phyloP scores from a whole-genome alignment of 768 basidiomycete species.

The Strobilomyces dryophilus region DNA sequence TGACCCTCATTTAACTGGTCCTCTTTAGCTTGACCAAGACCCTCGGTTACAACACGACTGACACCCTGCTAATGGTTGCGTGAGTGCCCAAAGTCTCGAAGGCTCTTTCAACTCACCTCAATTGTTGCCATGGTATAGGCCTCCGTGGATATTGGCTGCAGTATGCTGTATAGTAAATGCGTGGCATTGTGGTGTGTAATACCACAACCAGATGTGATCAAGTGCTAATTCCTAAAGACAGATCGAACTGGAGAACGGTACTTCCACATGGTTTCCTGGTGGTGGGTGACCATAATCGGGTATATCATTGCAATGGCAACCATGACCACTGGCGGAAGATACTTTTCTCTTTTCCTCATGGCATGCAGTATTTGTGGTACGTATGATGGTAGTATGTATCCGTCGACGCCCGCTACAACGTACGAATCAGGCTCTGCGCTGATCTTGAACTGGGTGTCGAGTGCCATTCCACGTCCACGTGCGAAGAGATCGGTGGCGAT shows the following conservation, averaged over 20 bases:
- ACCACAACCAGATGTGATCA: not conserved
- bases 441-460: constrained; percentile 60
- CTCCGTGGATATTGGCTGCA: constrained; percentile 57
- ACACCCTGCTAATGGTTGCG: constrained; percentile 57
- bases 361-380: constrained; percentile 45
- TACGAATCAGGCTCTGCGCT: constrained; percentile 36
- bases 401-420: not conserved
- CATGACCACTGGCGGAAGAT: constrained; percentile 46
- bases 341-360: constrained; percentile 63
- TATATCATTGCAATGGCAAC: constrained; percentile 58
- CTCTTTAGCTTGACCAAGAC: constrained; percentile 48
- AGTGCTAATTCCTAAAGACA: constrained; percentile 10
- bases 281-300: constrained; percentile 58
- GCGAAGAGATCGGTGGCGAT: constrained; percentile 52
- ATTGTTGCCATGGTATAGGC: constrained; percentile 32
- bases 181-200: not conserved
- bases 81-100: constrained; percentile 26
- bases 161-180: constrained; percentile 50
- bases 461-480: constrained; percentile 56
- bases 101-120: not conserved
- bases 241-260: constrained; percentile 62
- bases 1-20: not conserved
- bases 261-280: constrained; percentile 54
- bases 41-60: constrained; percentile 55
- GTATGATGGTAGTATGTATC: not conserved